Percentiles rank a stretch among this genome's conserved stretches.
phyloP scores from a whole-genome alignment of 2,329 filamentous ascomycete genomes.

The Metarhizium guizhouense region DNA sequence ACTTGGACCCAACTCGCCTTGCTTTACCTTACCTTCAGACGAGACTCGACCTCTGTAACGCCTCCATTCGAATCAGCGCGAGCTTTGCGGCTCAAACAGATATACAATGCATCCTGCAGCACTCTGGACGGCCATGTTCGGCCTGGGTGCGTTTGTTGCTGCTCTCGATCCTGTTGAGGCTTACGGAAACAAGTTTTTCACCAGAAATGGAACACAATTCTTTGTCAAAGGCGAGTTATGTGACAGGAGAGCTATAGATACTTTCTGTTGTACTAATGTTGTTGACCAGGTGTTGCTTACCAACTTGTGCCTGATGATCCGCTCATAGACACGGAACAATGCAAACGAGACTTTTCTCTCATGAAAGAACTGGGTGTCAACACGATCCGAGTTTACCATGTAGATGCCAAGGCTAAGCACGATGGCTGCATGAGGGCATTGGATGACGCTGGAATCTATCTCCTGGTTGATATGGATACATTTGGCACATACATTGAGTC shows the following conservation, averaged over 20 bases:
- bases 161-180: conserved; percentile 41
- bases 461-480: conserved; percentile 76
- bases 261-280: neutral
- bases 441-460: conserved; percentile 71
- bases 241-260: neutral
- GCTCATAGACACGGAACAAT: conserved; percentile 67
- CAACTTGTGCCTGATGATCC: conserved; percentile 59
- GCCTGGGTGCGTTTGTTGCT: conserved; percentile 22
- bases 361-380: conserved; percentile 80
- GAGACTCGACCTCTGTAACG: neutral
- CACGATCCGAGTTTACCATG: conserved; percentile 81
- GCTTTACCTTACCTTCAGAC: neutral
- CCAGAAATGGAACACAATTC: conserved; percentile 70
- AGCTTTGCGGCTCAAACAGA: neutral
- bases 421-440: conserved; percentile 74
- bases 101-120: conserved; percentile 29
- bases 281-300: conserved; percentile 59
- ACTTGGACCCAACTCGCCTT: neutral
- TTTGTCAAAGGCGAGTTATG: conserved; percentile 64
- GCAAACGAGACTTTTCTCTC: conserved; percentile 61
- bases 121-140: conserved; percentile 24
- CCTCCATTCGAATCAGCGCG: neutral
- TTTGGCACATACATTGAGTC: conserved; percentile 60
- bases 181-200: conserved; percentile 79
- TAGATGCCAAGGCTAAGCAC: conserved; percentile 64